Base-by-base conservation (phyloP, 2,329 filamentous ascomycete genomes). In the Scytalidium sp. region DNA sequence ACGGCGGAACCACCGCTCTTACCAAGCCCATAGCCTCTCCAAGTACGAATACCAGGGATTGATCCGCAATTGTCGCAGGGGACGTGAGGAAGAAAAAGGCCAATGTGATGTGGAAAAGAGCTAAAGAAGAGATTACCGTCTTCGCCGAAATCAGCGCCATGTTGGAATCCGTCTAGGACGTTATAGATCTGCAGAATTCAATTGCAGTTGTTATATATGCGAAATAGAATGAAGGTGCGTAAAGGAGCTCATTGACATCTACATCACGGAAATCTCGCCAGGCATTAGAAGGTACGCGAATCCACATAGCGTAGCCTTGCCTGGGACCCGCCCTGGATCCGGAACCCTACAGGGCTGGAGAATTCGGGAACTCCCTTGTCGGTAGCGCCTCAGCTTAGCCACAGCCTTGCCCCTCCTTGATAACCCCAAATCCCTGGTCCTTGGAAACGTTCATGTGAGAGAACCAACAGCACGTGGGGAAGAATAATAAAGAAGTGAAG, bases 1-100 rank as follows among this genome's bases (percentile, higher is more conserved):
- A 45, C 17, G 27, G 15, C 5, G 15, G 3, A 19, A 23, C 39
- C 13, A 17, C 32, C n/a, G n/a, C 9, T 62, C 76, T 51, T 76
- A 93, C 90, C 66, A 96, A 80, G 59, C 85, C 83, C 83, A 95
- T 88, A 47, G 88, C 83, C 68, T 95, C 87, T 48, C 90, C 90
- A 21, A 96, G 72, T 23, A 96, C 79, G 59, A 83, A 89, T 43
- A 96, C 88, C 19, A 96, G 68, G 46, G 86, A 84, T 62, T 95
- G 90, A 64, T 93, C 86, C 44, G 88, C 83, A 60, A 97, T 77
- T 41, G 80, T 76, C 53, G 74, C 72, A 5, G 92, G 92, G 51
- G 79, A 84, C 40, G 82, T 86, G 61, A 95, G 77, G 72, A 97
- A 87, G 74, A 94, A 90, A 70, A 86, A 91, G 61, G 85, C 90